Conservation (phyloP, 495 filamentous ascomycete species). For the Penicillium herquei region DNA sequence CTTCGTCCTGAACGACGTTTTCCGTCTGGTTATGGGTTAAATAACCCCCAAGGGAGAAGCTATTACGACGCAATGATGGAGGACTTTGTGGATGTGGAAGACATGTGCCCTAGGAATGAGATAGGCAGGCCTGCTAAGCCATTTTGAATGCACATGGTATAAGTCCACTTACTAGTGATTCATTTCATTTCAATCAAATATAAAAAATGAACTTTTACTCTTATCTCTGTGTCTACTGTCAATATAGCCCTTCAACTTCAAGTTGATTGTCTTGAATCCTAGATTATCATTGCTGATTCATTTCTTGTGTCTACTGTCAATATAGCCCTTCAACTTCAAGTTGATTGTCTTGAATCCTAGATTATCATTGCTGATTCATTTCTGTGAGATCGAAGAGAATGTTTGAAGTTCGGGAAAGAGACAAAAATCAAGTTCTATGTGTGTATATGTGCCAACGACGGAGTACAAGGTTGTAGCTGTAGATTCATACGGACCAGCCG, state of each 20-base stretch:
- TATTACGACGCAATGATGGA: conserved; percentile 24
- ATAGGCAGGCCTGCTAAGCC: neutral
- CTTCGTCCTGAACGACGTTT: conserved; percentile 90
- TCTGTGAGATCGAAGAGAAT: too few species aligned
- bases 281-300: neutral
- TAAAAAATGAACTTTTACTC: neutral
- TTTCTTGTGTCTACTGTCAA: neutral
- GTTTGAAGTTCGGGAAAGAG: too few species aligned
- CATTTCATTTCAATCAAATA: neutral
- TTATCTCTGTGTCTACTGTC: neutral
- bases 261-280: neutral
- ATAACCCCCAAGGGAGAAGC: conserved; percentile 1
- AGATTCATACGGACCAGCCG: neutral
- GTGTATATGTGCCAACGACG: neutral
- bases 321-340: neutral
- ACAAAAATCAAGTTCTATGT: neutral
- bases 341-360: neutral
- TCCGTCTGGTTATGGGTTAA: conserved; percentile 61
- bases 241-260: neutral
- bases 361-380: neutral
- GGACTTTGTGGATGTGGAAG: conserved; percentile 4
- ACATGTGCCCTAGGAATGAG: conserved; percentile 1
- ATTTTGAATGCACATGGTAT: neutral
- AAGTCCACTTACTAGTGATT: neutral
- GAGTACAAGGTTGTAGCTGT: neutral